phyloP scores from a whole-genome alignment of 352 stramenopile genomes.

The Phytophthora pinifolia region DNA sequence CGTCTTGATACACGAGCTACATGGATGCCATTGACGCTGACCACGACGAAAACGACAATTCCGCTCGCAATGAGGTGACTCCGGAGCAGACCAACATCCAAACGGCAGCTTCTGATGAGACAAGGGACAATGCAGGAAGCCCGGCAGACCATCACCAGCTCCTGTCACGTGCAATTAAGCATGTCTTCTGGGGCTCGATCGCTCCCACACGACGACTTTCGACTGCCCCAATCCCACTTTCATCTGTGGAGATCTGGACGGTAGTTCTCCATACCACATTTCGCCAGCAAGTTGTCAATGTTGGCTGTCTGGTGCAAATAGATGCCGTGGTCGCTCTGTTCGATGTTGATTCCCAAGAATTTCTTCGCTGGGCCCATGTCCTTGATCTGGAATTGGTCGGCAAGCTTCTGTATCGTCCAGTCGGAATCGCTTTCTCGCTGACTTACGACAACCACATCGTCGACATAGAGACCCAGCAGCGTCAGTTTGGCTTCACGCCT shows the following conservation, averaged over 20 bases:
- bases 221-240: slow-evolving; percentile 1
- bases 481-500: not conserved
- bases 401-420: slow-evolving; percentile 3
- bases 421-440: slow-evolving; percentile 2
- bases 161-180: not conserved
- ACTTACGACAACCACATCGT: slow-evolving; percentile 6
- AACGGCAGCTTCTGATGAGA: not conserved
- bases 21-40: not conserved
- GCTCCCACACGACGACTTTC: not conserved
- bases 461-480: slow-evolving; percentile 7
- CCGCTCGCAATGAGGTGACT: no score
- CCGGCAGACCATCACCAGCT: not conserved
- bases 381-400: slow-evolving; percentile 1
- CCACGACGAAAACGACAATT: not conserved
- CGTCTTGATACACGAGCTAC: not conserved
- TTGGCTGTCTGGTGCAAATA: not conserved
- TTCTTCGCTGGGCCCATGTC: not conserved
- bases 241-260: no score
- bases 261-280: slow-evolving; percentile 1
- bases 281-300: not conserved
- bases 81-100: not conserved
- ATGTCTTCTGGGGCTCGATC: not conserved
- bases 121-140: not conserved
- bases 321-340: not conserved
- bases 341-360: slow-evolving; percentile 4